Percentiles rank a stretch among this genome's conserved stretches.
Evolutionary conservation across 1,284 basidiomycete genomes (phyloP).

Genomic region (Omphalotus olearius): DNA sequence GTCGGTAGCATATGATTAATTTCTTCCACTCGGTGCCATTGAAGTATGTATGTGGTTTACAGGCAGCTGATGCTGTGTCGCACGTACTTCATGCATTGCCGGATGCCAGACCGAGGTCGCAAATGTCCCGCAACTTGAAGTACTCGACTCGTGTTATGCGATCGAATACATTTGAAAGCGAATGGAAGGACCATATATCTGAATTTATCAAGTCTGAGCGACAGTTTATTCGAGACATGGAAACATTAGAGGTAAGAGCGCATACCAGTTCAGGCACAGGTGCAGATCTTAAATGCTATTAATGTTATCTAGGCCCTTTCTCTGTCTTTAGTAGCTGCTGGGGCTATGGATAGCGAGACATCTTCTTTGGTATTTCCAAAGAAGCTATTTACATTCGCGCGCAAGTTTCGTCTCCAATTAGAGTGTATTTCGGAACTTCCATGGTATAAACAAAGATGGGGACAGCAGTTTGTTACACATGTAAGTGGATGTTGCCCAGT

Average conservation of each 20-base stretch:
- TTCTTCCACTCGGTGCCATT: neutral
- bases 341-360: constrained; percentile 1
- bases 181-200: neutral
- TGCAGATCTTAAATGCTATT: neutral
- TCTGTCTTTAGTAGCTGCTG: neutral
- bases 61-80: constrained; percentile 11
- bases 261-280: neutral
- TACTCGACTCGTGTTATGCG: neutral
- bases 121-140: neutral
- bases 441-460: constrained; percentile 15
- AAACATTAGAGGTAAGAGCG: constrained; percentile 6
- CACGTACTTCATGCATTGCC: constrained; percentile 6
- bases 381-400: constrained; percentile 14
- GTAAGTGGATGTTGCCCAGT: constrained; percentile 2
- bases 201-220: constrained; percentile 6
- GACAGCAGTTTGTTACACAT: constrained; percentile 9
- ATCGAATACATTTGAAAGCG: neutral
- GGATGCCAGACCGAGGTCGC: neutral
- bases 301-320: constrained; percentile 9
- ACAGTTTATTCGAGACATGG: constrained; percentile 3
- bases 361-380: constrained; percentile 11
- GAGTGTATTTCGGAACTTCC: constrained; percentile 12
- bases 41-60: neutral
- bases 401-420: constrained; percentile 13
- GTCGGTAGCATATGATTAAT: neutral